These are phyloP conservation scores for Xylaria sp. DNA, from an alignment of 2,329 filamentous ascomycete species.

Conservation along the genomic window DNA sequence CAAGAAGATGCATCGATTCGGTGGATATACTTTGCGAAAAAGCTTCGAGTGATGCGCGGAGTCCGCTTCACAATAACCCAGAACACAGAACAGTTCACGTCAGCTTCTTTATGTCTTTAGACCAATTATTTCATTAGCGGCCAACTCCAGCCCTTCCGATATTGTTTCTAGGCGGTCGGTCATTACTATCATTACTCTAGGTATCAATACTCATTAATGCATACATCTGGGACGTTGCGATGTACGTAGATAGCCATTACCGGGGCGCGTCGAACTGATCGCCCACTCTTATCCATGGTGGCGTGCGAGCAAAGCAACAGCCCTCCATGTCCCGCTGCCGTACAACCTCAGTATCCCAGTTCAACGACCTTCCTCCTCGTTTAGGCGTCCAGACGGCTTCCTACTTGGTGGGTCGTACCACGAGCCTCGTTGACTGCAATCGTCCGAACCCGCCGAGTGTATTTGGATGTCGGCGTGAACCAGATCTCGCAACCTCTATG, in stretches of 20 bases:
- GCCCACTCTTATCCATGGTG: conserved; percentile 10
- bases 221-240: not conserved
- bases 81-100: too few relatives aligned
- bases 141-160: not conserved
- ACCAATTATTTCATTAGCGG: conserved; percentile 17
- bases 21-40: conserved; percentile 7
- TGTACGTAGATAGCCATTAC: conserved; percentile 2
- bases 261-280: conserved; percentile 5
- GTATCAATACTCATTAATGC: conserved; percentile 4
- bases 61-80: not conserved
- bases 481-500: conserved; percentile 33
- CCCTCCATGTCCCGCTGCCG: not conserved
- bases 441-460: conserved; percentile 20
- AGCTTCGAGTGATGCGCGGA: not conserved
- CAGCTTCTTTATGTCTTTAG: not conserved
- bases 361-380: conserved; percentile 30
- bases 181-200: conserved; percentile 8
- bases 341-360: conserved; percentile 23
- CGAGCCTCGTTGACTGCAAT: conserved; percentile 34
- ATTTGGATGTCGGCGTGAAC: conserved; percentile 20
- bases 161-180: not conserved
- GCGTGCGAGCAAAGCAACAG: conserved; percentile 3
- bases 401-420: conserved; percentile 27
- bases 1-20: not conserved
- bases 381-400: conserved; percentile 33